Conservation (phyloP, 768 basidiomycete species). For the Amanita pseudoporphyria region DNA sequence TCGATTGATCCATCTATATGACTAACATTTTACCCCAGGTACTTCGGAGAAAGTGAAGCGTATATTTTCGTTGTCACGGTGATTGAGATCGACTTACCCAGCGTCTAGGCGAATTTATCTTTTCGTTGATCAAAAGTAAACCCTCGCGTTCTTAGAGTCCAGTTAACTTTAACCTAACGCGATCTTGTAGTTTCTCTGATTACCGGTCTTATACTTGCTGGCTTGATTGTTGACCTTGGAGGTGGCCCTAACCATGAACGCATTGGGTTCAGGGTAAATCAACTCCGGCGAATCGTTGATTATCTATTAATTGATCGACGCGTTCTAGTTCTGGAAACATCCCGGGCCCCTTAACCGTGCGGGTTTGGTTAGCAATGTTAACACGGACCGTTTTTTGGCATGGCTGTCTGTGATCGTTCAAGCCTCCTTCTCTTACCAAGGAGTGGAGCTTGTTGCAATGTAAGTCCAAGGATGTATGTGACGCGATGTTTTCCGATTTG, state of each 20-base stretch:
- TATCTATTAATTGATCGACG: not conserved
- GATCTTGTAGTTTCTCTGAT: conserved; percentile 41
- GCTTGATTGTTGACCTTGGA: conserved; percentile 68
- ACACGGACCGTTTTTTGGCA: conserved; percentile 38
- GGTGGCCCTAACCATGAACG: conserved; percentile 62
- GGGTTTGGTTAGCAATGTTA: conserved; percentile 30
- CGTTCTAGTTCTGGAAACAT: conserved; percentile 51
- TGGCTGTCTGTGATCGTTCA: conserved; percentile 36
- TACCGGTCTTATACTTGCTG: conserved; percentile 46
- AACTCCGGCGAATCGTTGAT: not conserved
- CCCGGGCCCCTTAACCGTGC: conserved; percentile 51
- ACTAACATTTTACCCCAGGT: conserved; percentile 21
- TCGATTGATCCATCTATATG: not conserved
- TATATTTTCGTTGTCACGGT: not conserved
- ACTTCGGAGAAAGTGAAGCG: conserved; percentile 55
- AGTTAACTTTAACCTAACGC: not conserved
- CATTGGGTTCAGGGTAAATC: conserved; percentile 53
- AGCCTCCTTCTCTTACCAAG: conserved; percentile 69
- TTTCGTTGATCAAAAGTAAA: conserved; percentile 58
- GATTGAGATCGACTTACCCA: conserved; percentile 1
- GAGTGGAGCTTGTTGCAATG: conserved; percentile 69
- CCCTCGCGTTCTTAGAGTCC: not conserved
- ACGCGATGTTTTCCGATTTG: conserved; percentile 2
- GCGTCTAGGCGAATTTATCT: conserved; percentile 50
- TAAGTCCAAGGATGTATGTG: conserved; percentile 17